Conservation (phyloP, 352 stramenopile genomes). For the Phytophthora ohioensis region DNA sequence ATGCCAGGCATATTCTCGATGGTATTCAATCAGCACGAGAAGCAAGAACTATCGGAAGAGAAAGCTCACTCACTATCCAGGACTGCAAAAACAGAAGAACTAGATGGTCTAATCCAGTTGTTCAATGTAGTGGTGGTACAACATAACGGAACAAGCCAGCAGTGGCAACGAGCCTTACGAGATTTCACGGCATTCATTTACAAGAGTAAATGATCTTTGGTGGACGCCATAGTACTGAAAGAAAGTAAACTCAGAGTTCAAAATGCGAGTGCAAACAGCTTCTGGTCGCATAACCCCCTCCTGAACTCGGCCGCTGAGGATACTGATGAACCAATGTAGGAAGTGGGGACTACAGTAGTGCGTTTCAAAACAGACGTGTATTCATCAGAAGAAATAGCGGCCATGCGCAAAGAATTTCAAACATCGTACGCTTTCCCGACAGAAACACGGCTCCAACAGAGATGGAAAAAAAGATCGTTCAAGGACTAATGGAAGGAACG, state of each 20-base stretch:
- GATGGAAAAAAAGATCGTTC: neutral
- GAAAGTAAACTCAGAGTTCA: neutral
- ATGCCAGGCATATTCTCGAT: too few species aligned
- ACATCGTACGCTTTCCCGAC: constrained; percentile 3
- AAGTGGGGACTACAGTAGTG: neutral
- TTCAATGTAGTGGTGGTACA: neutral
- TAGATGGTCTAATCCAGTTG: too few species aligned
- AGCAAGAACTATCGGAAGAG: too few species aligned
- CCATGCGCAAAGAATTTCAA: neutral
- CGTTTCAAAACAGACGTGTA: constrained; percentile 2
- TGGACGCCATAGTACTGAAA: neutral
- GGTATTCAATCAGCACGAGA: too few species aligned
- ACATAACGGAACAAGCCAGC: neutral
- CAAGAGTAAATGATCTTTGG: neutral
- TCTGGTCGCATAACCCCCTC: neutral
- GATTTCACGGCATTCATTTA: neutral
- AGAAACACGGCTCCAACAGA: neutral
- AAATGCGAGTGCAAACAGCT: neutral
- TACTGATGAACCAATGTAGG: neutral
- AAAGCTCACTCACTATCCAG: too few species aligned
- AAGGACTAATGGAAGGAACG: constrained; percentile 6
- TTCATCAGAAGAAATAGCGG: neutral
- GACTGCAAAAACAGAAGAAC: too few species aligned
- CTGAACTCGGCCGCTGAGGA: neutral
- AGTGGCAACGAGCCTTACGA: neutral